Conservation (phyloP, 2,329 filamentous ascomycete species). For the Orbilia quercus region DNA sequence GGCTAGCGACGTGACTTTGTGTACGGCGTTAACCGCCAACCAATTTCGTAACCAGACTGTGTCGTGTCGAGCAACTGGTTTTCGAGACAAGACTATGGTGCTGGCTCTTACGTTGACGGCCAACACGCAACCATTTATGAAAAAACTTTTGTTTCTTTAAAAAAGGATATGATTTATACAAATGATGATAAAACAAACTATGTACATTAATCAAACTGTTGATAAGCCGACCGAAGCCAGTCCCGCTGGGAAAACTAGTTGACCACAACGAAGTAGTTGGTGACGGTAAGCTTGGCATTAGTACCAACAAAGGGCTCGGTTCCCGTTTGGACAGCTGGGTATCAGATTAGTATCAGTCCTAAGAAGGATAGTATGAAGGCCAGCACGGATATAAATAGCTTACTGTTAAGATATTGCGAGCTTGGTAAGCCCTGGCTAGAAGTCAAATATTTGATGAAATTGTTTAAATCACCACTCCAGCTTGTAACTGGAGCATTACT, state of each 20-base stretch:
- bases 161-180: too few species aligned
- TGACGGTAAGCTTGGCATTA: slow-evolving; percentile 65
- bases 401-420: slow-evolving; percentile 68
- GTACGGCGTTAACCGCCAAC: too few species aligned
- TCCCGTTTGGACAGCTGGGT: slow-evolving; percentile 66
- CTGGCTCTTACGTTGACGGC: too few species aligned
- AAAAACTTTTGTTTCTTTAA: too few species aligned
- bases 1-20: too few species aligned
- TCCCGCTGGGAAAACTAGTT: slow-evolving; percentile 34
- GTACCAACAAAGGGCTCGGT: slow-evolving; percentile 70
- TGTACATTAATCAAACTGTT: too few species aligned
- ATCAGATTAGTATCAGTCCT: neutral
- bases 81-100: too few species aligned
- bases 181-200: too few species aligned
- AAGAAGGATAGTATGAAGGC: neutral
- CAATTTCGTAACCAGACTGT: too few species aligned
- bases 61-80: too few species aligned
- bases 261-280: slow-evolving; percentile 62
- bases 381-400: neutral
- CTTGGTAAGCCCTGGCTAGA: slow-evolving; percentile 65
- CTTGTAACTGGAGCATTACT: slow-evolving; percentile 65
- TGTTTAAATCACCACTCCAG: slow-evolving; percentile 70
- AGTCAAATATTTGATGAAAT: slow-evolving; percentile 71
- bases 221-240: too few species aligned
- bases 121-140: too few species aligned